Conservation (phyloP, 2,329 filamentous ascomycete genomes). For the Penicillium brasilianum region DNA sequence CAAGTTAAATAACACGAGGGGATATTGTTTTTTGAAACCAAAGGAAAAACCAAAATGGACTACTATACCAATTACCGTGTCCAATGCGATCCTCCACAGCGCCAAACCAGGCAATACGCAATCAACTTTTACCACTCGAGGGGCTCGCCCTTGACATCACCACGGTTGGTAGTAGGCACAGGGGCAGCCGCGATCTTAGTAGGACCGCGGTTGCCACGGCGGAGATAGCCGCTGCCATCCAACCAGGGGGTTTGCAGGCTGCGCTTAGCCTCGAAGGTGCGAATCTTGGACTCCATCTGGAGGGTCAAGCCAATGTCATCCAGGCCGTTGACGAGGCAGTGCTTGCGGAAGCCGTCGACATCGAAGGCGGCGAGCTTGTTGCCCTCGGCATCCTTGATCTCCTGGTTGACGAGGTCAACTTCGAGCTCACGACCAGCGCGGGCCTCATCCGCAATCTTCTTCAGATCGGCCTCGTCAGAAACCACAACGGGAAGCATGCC, state of each 20-base stretch:
- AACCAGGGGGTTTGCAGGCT: slow-evolving; percentile 85
- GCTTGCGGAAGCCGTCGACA: slow-evolving; percentile 90
- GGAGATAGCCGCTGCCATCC: slow-evolving; percentile 82
- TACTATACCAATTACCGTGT: slow-evolving; percentile 15
- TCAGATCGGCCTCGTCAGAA: slow-evolving; percentile 67
- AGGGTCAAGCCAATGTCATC: slow-evolving; percentile 96
- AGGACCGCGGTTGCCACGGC: slow-evolving; percentile 57
- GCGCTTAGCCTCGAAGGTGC: slow-evolving; percentile 77
- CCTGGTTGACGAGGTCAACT: slow-evolving; percentile 84
- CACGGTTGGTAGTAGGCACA: slow-evolving; percentile 86
- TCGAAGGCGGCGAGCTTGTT: slow-evolving; percentile 79
- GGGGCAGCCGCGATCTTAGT: slow-evolving; percentile 69
- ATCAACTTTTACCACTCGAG: slow-evolving; percentile 74
- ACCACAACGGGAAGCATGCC: slow-evolving; percentile 92
- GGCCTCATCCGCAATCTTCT: slow-evolving; percentile 76
- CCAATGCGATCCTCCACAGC: slow-evolving; percentile 18
- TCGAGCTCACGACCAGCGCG: slow-evolving; percentile 81
- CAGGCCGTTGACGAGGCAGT: slow-evolving; percentile 89
- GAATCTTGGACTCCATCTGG: slow-evolving; percentile 88
- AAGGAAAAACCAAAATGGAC: slow-evolving; percentile 14
- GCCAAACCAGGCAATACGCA: slow-evolving; percentile 14
- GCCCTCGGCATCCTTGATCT: slow-evolving; percentile 76
- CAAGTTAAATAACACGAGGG: slow-evolving; percentile 23
- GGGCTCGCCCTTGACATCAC: slow-evolving; percentile 81
- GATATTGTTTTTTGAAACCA: slow-evolving; percentile 29